Evolutionary conservation across 805 yeast genomes (phyloP), one percentile per base, ranked within the genome.

Genomic region (Yarrowia sp.): DNA sequence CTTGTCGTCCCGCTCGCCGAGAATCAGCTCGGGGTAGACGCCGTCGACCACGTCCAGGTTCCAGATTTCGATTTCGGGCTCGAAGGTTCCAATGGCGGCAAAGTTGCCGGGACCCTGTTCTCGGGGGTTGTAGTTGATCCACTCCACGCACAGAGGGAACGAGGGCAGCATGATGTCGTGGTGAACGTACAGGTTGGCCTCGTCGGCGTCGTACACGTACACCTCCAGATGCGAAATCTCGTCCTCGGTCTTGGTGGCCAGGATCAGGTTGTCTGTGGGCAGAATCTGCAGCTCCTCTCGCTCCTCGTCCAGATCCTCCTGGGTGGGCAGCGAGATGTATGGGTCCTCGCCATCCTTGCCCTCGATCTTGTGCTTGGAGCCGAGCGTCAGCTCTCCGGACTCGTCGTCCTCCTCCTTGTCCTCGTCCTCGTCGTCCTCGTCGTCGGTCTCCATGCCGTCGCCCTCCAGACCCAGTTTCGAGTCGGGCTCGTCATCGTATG

Each of bases 51-150:
- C 85, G 73, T 94, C 99, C 69, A 94, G 78, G 74, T 94, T 91
- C 98, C 98, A 94, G 65, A 94, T 82, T 76, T 94, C 99, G 74
- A 94, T 93, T 71, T 88, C 96, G 39, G 99, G 99, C 68, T 93
- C 98, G 72, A 94, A 93, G 1, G 98, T 89, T 71, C 98, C 98
- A 66, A 94, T 79, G 13, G 99, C 99, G 1, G 96, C 98, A 74
- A 90, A 91, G 74, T 91, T 94, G 10, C 96, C 97, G 29, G 84
- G 76, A 64, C 83, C 81, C 31, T 74, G 74, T 21, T 75, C 76
- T 41, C 77, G 77, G 33, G 77, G 77, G 13, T 74, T 68, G 72
- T 81, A 88, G 73, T 90, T 88, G 65, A 94, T 73, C 98, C 98
- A 93, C 74, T 94, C 99, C 32, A 92, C 92, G 72, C 97, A 90